Evolutionary conservation across 2,329 filamentous ascomycete species (phyloP).

Genomic region (Colletotrichum somersetense): DNA sequence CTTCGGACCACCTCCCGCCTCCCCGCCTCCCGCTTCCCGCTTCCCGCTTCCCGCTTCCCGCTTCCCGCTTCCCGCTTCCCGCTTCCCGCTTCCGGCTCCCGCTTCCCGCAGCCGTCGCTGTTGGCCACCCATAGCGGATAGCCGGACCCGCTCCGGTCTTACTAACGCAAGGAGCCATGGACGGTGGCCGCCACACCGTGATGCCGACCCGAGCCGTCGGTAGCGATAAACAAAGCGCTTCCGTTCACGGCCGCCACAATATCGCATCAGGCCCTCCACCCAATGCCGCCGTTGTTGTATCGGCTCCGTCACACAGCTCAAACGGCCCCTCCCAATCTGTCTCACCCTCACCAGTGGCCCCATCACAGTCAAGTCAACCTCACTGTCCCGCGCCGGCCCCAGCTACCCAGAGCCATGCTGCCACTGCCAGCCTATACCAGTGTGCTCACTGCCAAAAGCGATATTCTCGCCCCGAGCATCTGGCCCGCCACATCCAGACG

Average conservation of each 20-base stretch:
- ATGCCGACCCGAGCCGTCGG: constrained; percentile 17
- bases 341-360: constrained; percentile 29
- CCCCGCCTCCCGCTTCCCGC: constrained; percentile 3
- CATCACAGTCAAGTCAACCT: constrained; percentile 11
- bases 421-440: constrained; percentile 55
- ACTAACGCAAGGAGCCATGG: constrained; percentile 13
- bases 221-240: constrained; percentile 26
- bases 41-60: neutral
- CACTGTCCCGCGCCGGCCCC: constrained; percentile 25
- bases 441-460: constrained; percentile 65
- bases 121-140: constrained; percentile 34
- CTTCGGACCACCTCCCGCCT: neutral
- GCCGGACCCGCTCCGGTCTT: constrained; percentile 41
- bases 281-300: constrained; percentile 30
- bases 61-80: constrained; percentile 2
- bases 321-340: constrained; percentile 26
- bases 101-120: neutral
- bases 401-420: constrained; percentile 44
- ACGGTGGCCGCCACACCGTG: constrained; percentile 4
- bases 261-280: constrained; percentile 22
- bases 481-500: constrained; percentile 64
- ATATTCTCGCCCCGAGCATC: constrained; percentile 67
- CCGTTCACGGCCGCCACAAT: constrained; percentile 13
- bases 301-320: constrained; percentile 18
- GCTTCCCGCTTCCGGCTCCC: constrained; percentile 20